Percentiles rank a stretch among this genome's conserved stretches.
phyloP scores from a whole-genome alignment of 352 stramenopile genomes.

The Pythium phragmiticola region DNA sequence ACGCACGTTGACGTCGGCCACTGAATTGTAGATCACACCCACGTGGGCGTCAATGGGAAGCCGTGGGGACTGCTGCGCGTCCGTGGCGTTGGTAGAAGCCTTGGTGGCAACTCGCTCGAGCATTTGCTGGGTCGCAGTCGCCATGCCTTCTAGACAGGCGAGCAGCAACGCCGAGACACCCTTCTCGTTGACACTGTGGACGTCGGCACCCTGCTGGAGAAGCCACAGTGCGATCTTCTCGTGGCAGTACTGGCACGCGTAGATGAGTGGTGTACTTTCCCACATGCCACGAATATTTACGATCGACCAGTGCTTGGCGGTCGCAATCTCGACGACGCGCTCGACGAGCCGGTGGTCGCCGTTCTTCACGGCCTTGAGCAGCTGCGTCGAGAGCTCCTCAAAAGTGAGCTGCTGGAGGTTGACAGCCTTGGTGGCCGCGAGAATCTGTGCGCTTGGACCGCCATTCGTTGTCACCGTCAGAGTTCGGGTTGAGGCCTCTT shows the following conservation, averaged over 20 bases:
- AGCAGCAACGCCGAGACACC: conserved; percentile 68
- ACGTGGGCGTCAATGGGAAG: conserved; percentile 43
- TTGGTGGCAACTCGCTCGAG: conserved; percentile 16
- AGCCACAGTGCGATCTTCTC: conserved; percentile 55
- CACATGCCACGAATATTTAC: conserved; percentile 80
- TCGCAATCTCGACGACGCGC: conserved; percentile 24
- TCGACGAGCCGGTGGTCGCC: conserved; percentile 47
- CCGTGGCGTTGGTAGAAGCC: neutral
- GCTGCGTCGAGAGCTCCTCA: conserved; percentile 55
- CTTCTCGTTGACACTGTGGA: conserved; percentile 60
- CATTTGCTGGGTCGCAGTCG: conserved; percentile 40
- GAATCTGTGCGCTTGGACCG: conserved; percentile 6
- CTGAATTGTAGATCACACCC: conserved; percentile 76
- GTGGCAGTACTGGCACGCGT: conserved; percentile 68
- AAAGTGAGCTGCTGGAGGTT: conserved; percentile 27
- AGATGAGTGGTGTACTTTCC: conserved; percentile 82
- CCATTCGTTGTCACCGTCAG: neutral
- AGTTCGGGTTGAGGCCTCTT: neutral
- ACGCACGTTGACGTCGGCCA: conserved; percentile 55
- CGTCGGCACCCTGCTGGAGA: conserved; percentile 40
- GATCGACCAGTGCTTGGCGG: conserved; percentile 20
- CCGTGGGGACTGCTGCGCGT: neutral
- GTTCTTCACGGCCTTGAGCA: conserved; percentile 68
- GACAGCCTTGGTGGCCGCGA: conserved; percentile 4
- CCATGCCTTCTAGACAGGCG: conserved; percentile 66